Conservation (phyloP, 2,329 filamentous ascomycete genomes). For the Epichloe aotearoae region DNA sequence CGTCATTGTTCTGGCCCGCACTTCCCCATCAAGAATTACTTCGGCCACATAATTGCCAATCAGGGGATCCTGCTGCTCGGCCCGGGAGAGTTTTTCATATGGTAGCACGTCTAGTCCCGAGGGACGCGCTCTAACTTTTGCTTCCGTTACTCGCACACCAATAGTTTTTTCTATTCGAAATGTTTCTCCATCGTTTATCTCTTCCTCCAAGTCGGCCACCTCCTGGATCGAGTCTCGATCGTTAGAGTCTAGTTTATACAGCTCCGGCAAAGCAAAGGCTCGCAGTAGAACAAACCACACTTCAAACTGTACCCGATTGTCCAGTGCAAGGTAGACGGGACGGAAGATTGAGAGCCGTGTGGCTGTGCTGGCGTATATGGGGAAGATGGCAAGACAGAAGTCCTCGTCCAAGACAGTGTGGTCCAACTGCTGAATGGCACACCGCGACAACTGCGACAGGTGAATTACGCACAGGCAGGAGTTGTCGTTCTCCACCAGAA, state of each 20-base stretch:
- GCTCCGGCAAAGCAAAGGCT: constrained; percentile 81
- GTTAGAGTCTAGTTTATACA: constrained; percentile 54
- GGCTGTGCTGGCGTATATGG: constrained; percentile 70
- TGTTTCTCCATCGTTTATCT: constrained; percentile 30
- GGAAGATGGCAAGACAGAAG: constrained; percentile 89
- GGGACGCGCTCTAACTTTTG: constrained; percentile 38
- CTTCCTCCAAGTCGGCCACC: constrained; percentile 23
- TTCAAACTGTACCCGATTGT: constrained; percentile 82
- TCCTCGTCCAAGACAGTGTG: constrained; percentile 84
- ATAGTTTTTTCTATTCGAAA: constrained; percentile 52
- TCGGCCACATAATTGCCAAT: constrained; percentile 66
- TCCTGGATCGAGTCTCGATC: constrained; percentile 30
- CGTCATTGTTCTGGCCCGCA: constrained; percentile 60
- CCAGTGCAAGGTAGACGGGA: constrained; percentile 81
- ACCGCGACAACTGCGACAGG: constrained; percentile 76
- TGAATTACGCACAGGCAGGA: constrained; percentile 72
- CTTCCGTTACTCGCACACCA: constrained; percentile 45
- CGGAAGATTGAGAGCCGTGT: constrained; percentile 63
- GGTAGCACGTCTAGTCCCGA: constrained; percentile 11
- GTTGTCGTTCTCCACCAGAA: constrained; percentile 76
- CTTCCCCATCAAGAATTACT: constrained; percentile 66
- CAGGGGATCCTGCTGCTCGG: constrained; percentile 27
- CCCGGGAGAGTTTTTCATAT: constrained; percentile 10
- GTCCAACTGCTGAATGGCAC: constrained; percentile 81
- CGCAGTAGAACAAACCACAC: constrained; percentile 91